Base-by-base conservation (phyloP, 352 stramenopile species). In the Phytophthora rubi region DNA sequence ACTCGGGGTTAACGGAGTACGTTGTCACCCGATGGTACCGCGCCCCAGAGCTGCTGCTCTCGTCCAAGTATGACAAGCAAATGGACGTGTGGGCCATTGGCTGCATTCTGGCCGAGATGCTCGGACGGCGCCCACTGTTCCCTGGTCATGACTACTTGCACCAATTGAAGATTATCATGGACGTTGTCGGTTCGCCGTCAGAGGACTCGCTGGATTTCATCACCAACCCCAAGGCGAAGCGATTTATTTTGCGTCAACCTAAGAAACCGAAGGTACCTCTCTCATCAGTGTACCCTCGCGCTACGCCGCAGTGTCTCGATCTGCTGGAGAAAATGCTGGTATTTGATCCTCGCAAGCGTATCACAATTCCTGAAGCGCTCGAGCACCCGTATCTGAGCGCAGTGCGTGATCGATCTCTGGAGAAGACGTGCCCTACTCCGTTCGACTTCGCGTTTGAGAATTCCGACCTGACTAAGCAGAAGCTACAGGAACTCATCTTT, bases 11-110 rank as follows among this genome's bases (percentile, higher is more conserved):
- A 3, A 97, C 90, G 6, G 92, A 97, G 70, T 97, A 98, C 64
- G 92, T 98, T 16, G 92, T 98, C 28, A 98, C 92, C 39, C 81
- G 93, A 28, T 98, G 93, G 93, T 98, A 98, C 65, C 83, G 93
- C 39, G 88, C 94, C 9, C 95, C 95, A 0, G 95, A 98, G 66
- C 73, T 98, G 51, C 68, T 98, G 65, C 80, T 98, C 51, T 97
- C 91, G 33, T 96, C 90, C 56, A 94, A 94, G 52, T 96, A 96
- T 71, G 87, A 96, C 72, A 94, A 94, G 58, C 89, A 94, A 58
- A 92, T 96, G 70, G 89, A 96, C 42, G 83, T 96, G 54, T 96
- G 89, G 89, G 89, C 89, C 9, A 95, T 96, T 63, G 89, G 89
- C 23, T 96, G 89, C 61, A 96, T 96, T 73, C 60, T 96, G 13